Base-by-base conservation (phyloP, 2,329 filamentous ascomycete species). In the Phialophora macrospora region DNA sequence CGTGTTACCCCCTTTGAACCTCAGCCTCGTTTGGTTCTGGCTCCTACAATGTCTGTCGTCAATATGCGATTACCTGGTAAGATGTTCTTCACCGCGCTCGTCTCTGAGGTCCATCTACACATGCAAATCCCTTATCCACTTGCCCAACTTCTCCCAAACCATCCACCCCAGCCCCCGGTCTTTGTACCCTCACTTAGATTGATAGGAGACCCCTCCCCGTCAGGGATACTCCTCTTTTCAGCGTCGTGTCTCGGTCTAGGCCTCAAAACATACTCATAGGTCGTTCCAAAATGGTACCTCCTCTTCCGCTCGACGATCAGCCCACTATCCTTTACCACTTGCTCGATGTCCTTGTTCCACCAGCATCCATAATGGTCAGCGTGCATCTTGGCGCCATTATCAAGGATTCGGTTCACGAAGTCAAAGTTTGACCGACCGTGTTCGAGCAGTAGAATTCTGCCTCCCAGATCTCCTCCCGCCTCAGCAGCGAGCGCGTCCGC, bases 321-420 rank as follows among this genome's bases (percentile, higher is more conserved):
- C 30, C 80, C 81, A 70, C 80, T 82, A 41, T 80, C 74, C 60
- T 73, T 70, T n/a, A 83, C 76, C 68, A 83, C 79, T 62, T 76
- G 74, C 38, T 79, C 80, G 55, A 84, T 82, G 75, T 84, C 81
- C 46, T 80, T 77, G 72, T 84, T 84, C 77, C 79, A 83, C 81
- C 82, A 84, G 72, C 82, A 84, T 17, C 82, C 82, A 74, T 82
- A 80, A n/a, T 77, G 75, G 68, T 82, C 75, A 38, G 82, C 82
- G 74, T 83, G 82, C 46, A 77, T 75, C 4, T 80, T 75, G 2
- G 82, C 82, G 62, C 80, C 72, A 57, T 79, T 80, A 69, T 83
- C 81, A 62, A 84, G 71, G 12, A 82, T 74, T 4, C 73, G 72
- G 73, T 84, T 83, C 68, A 83, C 44, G 79, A 80, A 82, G 26